Evolutionary conservation across 2,329 filamentous ascomycete genomes (phyloP), one percentile per base, ranked within the genome.

Genomic region (Ascochyta lentis): DNA sequence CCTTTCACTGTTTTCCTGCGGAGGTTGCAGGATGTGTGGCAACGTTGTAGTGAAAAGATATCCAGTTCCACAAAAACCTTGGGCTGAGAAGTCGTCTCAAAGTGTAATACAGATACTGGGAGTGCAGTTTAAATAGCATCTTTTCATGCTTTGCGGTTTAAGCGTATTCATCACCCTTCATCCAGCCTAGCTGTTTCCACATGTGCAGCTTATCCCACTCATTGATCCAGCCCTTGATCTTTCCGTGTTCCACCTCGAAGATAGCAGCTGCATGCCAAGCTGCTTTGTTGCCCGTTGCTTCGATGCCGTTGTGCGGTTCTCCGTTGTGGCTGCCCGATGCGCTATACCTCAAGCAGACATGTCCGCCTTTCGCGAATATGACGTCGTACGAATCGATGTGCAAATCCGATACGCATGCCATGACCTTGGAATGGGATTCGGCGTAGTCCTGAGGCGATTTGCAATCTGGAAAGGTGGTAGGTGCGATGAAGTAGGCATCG

Each of bases 231-330:
- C 71, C 70, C 49, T 66, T 64, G 19, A 77, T 65, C 62, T 76
- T 76, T 9, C 71, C 73, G 29, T 71, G 63, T 31, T 70, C 61
- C 15, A 76, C 65, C 55, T 76, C 73, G 53, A 77, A 76, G 24
- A 77, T 77, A n/a, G 72, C 75, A 23, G 73, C 69, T 19, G 75
- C 75, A 49, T 67, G 67, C 75, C 75, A 77, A 3, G 61, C 63
- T 24, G 75, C 75, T 56, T 72, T 70, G 31, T 50, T 59, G n/a
- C 59, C 56, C 16, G 64, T 71, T 27, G 66, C 63, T 47, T 74
- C 55, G 41, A 77, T 75, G 1, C 73, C 75, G 46, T 72, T 69
- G 42, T 77, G 72, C 15, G 71, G 65, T 46, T 72, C 56, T 2
- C 75, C 76, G 7, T 66, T 69, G 48, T 76, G 74, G 42, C 65